Percentiles rank a stretch among this genome's conserved stretches.
Conservation (phyloP, 164 flowering plant genomes). For the Magnolia sinica region DNA sequence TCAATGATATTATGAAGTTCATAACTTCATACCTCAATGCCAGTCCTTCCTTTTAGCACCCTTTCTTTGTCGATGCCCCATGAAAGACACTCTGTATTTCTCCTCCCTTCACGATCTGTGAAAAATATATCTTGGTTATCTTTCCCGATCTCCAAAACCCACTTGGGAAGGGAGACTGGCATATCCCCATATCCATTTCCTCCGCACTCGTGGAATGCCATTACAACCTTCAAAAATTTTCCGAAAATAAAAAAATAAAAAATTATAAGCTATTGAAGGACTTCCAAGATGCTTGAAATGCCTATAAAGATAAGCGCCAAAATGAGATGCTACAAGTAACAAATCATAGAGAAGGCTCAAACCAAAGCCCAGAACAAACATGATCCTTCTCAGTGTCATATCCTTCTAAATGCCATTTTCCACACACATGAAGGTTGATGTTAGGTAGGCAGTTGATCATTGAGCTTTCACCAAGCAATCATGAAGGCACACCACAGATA, state of each 20-base stretch:
- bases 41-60: conserved; percentile 75
- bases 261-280: conserved; percentile 2
- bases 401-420: neutral
- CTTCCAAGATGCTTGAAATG: neutral
- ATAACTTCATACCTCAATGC: conserved; percentile 58
- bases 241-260: neutral
- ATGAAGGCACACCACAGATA: no score
- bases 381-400: neutral
- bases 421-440: neutral
- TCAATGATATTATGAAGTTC: neutral
- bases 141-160: conserved; percentile 82
- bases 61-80: conserved; percentile 91
- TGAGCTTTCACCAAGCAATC: no score
- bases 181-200: conserved; percentile 51
- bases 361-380: neutral
- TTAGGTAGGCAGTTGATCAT: no score
- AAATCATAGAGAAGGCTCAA: neutral
- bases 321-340: neutral
- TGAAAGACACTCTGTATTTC: conserved; percentile 72
- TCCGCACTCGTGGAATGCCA: conserved; percentile 88
- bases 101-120: conserved; percentile 81
- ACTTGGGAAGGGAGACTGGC: conserved; percentile 68
- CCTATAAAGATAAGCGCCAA: neutral
- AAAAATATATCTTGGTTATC: conserved; percentile 79
- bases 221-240: conserved; percentile 52